Base-by-base conservation (phyloP, 2,329 filamentous ascomycete genomes). In the Penicillium sclerotigenum region DNA sequence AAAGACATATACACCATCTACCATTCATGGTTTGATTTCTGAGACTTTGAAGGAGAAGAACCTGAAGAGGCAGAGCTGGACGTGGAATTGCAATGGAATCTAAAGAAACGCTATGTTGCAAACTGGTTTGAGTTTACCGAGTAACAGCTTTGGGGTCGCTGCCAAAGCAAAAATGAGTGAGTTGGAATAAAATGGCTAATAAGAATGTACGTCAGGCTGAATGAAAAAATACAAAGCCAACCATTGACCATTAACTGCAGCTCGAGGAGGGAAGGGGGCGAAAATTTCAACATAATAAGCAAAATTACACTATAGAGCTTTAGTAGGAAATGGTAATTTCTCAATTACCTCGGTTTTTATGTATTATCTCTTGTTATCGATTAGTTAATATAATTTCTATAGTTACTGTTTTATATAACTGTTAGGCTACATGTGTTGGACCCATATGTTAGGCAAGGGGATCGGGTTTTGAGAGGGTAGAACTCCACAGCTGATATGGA, bases 381-480 rank as follows among this genome's bases (percentile, higher is more conserved):
- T 28, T 28, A 18, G 3, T 28, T 28, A 18, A 29, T 48, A 48
- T 48, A 48, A 37, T 37, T 48, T 28, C 6, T 8, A 38, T 4
- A 14, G 5, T 18, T 33, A n/a, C 29, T 18, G 28, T 37, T 48
- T 37, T 28, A 31, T 42, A 51, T 33, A 51, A 42, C 18, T 10
- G n/a, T 33, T 8, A 18, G 37, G 16, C 28, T 11, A 50, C 16
- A 50, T 50, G 26, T 13, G 18, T 51, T 43, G 14, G 29, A 43
- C 20, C 22, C n/a, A 51, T 42, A 41, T 34, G 43, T 26, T 13
- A 51, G 5, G 48, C 48, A 51, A 51, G 48, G 48, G 47, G 31
- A 31, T 26, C 14, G 22, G 7, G 4, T 26, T 26, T 34, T n/a
- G 10, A 11, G 34, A 24, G 36, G 20, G 47, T 20, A 24, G 13